Evolutionary conservation across 2,329 filamentous ascomycete species (phyloP).

Genomic region (Ophiocordyceps camponoti-leonardi): DNA sequence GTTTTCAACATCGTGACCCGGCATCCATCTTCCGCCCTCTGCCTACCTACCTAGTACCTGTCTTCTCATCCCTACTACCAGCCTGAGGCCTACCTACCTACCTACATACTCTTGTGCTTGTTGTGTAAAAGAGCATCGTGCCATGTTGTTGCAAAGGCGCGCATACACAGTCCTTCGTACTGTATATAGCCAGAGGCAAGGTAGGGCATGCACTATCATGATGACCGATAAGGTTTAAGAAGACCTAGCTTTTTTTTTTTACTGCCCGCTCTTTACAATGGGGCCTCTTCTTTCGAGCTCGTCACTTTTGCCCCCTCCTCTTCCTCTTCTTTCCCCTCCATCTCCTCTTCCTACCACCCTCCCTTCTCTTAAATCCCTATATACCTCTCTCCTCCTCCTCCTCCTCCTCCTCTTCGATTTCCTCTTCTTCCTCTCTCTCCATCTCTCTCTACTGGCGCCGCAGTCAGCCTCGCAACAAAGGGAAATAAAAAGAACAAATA

Average conservation of each 20-base stretch:
- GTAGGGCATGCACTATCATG: constrained; percentile 1
- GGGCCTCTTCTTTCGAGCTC: not conserved
- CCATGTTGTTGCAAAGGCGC: too few relatives aligned
- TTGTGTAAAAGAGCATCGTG: too few relatives aligned
- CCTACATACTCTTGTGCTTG: too few relatives aligned
- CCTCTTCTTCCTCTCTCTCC: not conserved
- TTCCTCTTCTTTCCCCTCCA: not conserved
- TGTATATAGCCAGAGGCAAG: too few relatives aligned
- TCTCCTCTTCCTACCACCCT: not conserved
- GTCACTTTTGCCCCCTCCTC: not conserved
- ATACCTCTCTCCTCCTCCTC: not conserved
- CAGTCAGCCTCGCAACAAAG: too few relatives aligned
- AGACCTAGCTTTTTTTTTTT: constrained; percentile 1
- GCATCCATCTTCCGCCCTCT: too few relatives aligned
- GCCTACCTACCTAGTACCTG: too few relatives aligned
- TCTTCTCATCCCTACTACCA: too few relatives aligned
- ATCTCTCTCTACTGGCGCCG: too few relatives aligned
- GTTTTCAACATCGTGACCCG: too few relatives aligned
- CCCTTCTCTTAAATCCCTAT: not conserved
- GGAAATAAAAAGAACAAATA: too few relatives aligned
- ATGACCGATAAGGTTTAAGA: constrained; percentile 4
- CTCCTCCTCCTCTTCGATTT: not conserved
- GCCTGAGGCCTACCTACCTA: too few relatives aligned
- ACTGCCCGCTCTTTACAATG: constrained; percentile 2
- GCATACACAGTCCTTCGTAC: not conserved